Percentiles rank a stretch among this genome's conserved stretches.
Evolutionary conservation across 2,329 filamentous ascomycete species (phyloP).

Genomic region (Colletotrichum euphorbiae): DNA sequence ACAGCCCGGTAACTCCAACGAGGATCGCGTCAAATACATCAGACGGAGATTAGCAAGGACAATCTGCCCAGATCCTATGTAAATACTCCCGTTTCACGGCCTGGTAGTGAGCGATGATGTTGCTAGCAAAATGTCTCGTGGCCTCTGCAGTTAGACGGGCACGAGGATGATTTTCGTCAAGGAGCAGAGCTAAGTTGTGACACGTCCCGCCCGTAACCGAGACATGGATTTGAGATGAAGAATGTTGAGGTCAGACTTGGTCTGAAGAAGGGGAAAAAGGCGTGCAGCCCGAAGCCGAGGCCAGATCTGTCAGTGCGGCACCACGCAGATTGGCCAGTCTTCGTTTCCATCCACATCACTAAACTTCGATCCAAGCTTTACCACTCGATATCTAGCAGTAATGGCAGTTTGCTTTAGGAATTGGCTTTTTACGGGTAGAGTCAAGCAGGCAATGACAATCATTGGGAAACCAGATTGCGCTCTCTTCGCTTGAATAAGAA

Average conservation of each 20-base stretch:
- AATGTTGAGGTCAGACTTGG: constrained; percentile 17
- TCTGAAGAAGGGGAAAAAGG: constrained; percentile 15
- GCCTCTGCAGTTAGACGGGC: background rate
- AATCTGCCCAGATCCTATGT: constrained; percentile 1
- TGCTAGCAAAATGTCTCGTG: constrained; percentile 4
- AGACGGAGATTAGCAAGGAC: constrained; percentile 26
- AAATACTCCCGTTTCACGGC: constrained; percentile 16
- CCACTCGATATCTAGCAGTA: too few species aligned
- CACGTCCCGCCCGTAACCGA: constrained; percentile 22
- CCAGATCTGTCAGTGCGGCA: background rate
- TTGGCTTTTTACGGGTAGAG: too few species aligned
- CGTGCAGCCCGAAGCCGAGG: constrained; percentile 3
- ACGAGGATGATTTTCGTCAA: background rate
- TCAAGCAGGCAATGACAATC: too few species aligned
- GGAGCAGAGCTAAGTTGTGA: constrained; percentile 10
- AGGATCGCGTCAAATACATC: constrained; percentile 30
- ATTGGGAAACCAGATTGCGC: too few species aligned
- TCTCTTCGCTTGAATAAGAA: too few species aligned
- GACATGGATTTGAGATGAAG: constrained; percentile 27
- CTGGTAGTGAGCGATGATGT: background rate
- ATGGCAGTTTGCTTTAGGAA: too few species aligned
- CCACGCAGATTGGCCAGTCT: background rate
- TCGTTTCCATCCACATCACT: too few species aligned
- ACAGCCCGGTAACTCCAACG: constrained; percentile 26
- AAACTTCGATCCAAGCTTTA: too few species aligned